Percentiles rank a stretch among this genome's conserved stretches.
Conservation (phyloP, 1,284 basidiomycete species). For the Coniferiporia weirii region DNA sequence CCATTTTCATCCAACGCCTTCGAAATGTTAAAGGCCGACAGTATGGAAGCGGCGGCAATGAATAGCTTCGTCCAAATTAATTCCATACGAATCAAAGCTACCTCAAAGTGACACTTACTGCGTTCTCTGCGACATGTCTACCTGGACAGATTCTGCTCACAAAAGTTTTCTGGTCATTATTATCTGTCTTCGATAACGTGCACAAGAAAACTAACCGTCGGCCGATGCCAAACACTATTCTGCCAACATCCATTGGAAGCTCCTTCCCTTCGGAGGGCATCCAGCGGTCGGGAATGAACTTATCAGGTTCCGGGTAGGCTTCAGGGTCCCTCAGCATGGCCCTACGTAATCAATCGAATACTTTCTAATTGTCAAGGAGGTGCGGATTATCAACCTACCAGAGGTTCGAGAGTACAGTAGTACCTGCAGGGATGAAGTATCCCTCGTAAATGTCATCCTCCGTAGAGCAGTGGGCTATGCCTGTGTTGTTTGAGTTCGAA, state of each 20-base stretch:
- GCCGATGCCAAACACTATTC: slow-evolving; percentile 6
- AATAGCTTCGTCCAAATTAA: slow-evolving; percentile 1
- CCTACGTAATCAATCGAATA: slow-evolving; percentile 15
- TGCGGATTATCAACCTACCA: slow-evolving; percentile 17
- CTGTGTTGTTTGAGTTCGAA: not conserved
- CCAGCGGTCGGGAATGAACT: slow-evolving; percentile 25
- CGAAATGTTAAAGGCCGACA: slow-evolving; percentile 9
- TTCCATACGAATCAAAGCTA: not conserved
- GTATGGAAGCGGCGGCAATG: slow-evolving; percentile 10
- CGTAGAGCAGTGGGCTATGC: slow-evolving; percentile 7
- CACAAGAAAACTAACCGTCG: slow-evolving; percentile 2
- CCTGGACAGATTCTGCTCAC: slow-evolving; percentile 21
- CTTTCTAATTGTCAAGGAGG: not conserved
- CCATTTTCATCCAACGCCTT: slow-evolving; percentile 12
- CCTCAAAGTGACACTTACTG: slow-evolving; percentile 11
- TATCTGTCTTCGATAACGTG: slow-evolving; percentile 1
- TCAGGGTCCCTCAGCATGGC: slow-evolving; percentile 23
- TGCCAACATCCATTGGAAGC: not conserved
- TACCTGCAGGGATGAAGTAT: slow-evolving; percentile 19
- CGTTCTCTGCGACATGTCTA: slow-evolving; percentile 10
- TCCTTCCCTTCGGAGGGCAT: slow-evolving; percentile 2
- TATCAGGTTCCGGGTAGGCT: slow-evolving; percentile 23
- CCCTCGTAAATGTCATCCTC: slow-evolving; percentile 20
- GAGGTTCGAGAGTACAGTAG: slow-evolving; percentile 19
- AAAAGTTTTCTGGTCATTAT: slow-evolving; percentile 4